Evolutionary conservation across 2,329 filamentous ascomycete genomes (phyloP).

Genomic region (Aspergillus niger): DNA sequence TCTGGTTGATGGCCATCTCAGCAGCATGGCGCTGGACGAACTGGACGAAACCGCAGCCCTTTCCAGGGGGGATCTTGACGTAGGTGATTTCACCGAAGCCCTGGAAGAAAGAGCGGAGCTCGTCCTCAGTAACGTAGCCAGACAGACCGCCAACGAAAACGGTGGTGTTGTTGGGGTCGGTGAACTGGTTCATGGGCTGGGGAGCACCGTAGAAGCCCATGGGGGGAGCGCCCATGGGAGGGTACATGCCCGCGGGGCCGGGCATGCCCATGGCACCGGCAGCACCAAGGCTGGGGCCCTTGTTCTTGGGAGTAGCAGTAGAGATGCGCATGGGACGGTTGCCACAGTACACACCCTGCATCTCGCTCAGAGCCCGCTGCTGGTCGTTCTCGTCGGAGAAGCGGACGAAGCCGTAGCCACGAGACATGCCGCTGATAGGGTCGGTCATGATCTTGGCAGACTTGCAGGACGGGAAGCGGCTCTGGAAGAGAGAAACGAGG

Average conservation of each 20-base stretch:
- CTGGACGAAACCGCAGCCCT: constrained; percentile 98
- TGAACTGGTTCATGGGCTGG: constrained; percentile 98
- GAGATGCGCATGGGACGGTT: constrained; percentile 99
- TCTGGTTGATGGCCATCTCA: constrained; percentile 99
- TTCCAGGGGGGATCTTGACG: constrained; percentile 98
- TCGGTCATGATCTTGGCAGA: constrained; percentile 99
- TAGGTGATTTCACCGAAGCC: constrained; percentile 99
- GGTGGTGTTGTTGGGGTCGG: constrained; percentile 98
- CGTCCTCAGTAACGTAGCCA: constrained; percentile 97
- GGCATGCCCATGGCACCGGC: constrained; percentile 56
- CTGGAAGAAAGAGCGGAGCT: constrained; percentile 99
- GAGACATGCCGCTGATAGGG: constrained; percentile 94
- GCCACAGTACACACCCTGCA: constrained; percentile 99
- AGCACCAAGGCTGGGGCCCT: constrained; percentile 56
- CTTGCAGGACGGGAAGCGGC: constrained; percentile 95
- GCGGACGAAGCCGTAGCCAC: constrained; percentile 95
- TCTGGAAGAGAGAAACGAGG: constrained; percentile 94
- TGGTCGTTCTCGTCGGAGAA: constrained; percentile 96
- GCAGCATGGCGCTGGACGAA: constrained; percentile 98
- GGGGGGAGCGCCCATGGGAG: constrained; percentile 66
- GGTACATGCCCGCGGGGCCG: constrained; percentile 64
- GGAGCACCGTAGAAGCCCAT: constrained; percentile 66
- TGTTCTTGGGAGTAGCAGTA: constrained; percentile 95
- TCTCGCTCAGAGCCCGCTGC: constrained; percentile 92
- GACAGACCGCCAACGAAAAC: constrained; percentile 97